These are phyloP conservation scores for Exophiala sideris DNA, from an alignment of 2,329 filamentous ascomycete species.

Conservation along the genomic window DNA sequence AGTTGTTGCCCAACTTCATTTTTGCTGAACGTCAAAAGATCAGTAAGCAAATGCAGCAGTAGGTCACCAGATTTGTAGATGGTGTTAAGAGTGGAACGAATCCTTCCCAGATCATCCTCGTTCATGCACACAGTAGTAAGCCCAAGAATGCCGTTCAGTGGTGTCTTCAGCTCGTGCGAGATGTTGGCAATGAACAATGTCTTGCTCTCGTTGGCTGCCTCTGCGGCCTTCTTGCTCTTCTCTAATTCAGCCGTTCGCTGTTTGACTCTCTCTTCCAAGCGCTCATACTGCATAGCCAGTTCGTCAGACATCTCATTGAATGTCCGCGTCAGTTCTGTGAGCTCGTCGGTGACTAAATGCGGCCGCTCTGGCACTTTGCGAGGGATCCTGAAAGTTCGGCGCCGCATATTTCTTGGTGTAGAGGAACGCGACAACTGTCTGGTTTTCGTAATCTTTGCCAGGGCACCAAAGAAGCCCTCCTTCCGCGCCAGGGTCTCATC, in stretches of 20 bases:
- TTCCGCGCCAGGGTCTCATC: slow-evolving; percentile 40
- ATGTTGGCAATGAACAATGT: slow-evolving; percentile 98
- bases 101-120: slow-evolving; percentile 71
- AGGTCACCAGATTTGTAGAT: slow-evolving; percentile 87
- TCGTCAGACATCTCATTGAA: slow-evolving; percentile 96
- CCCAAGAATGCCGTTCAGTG: slow-evolving; percentile 90
- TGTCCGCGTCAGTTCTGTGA: slow-evolving; percentile 75
- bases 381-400: slow-evolving; percentile 70
- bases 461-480: slow-evolving; percentile 27
- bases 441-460: slow-evolving; percentile 18
- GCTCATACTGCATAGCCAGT: slow-evolving; percentile 78
- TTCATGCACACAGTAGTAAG: slow-evolving; percentile 94
- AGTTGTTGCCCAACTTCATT: slow-evolving; percentile 88
- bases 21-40: slow-evolving; percentile 88
- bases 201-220: slow-evolving; percentile 95
- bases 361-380: slow-evolving; percentile 73
- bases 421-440: slow-evolving; percentile 11
- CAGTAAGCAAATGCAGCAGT: slow-evolving; percentile 79
- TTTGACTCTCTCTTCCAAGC: slow-evolving; percentile 77
- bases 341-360: slow-evolving; percentile 75
- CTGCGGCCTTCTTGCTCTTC: slow-evolving; percentile 84
- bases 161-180: slow-evolving; percentile 81
- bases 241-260: slow-evolving; percentile 81
- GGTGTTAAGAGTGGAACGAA: slow-evolving; percentile 80
- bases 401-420: slow-evolving; percentile 24